Evolutionary conservation across 345 rosid genomes (phyloP), one percentile per base, ranked within the genome.

Genomic region (Gossypium australe): DNA sequence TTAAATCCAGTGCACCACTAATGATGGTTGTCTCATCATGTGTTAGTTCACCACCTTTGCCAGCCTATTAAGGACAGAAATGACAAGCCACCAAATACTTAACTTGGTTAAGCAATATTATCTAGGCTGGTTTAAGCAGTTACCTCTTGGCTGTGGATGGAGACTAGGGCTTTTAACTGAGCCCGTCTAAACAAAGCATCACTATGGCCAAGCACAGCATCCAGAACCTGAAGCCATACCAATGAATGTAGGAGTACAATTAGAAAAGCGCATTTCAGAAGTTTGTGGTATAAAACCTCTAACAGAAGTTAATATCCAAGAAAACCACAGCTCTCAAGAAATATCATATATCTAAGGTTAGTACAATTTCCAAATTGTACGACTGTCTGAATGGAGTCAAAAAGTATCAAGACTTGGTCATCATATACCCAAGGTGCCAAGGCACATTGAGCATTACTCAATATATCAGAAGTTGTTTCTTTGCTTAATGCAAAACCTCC

Each of bases 11-110:
- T 20, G 98, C 98, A 66, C 98, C 98, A 77, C 98, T 92, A 76
- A 92, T 94, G 77, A 94, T 92, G 82, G 93, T 93, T 66, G 96
- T 86, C 87, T 95, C 98, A 76, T 95, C 99, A 75, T 90, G 99
- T 14, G 98, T 91, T 75, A 95, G 94, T 80, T 95, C 99, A 76
- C 99, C 99, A 11, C 99, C 99, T 78, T 89, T 91, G 59, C 98
- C 99, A 78, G 99, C 99, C 99, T 93, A 79, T 64, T 78, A 73
- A 75, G 68, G 55, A 74, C 58, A 77, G 57, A 73, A 85, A 71
- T 53, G 60, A 48, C 56, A 84, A 49, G 77, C 74, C 67, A 82
- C 75, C 78, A 72, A 76, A 72, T 51, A 64, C 2, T 38, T 25
- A 60, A 58, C 75, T 49, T 61, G 13, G 38, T 41, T 67, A 75